A percentile compares a stretch with the other conserved stretches of the same genome.
Conservation (phyloP, 371 early-diverging fungal genomes). For the Parasitella parasitica region DNA sequence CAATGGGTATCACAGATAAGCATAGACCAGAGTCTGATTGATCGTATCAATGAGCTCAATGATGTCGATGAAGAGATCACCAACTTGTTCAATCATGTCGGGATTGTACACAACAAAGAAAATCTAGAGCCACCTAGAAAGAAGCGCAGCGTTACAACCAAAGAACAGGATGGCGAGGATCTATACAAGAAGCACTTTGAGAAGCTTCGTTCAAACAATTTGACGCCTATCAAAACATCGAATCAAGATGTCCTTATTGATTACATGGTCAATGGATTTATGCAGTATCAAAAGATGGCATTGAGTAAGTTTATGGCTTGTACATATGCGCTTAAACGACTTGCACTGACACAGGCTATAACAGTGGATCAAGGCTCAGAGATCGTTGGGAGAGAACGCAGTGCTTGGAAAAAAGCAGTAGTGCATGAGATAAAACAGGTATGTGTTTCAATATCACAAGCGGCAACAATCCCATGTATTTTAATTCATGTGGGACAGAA, state of each 20-base stretch:
- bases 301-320: conserved; percentile 1
- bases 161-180: background rate
- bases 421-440: conserved; percentile 6
- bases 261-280: conserved; percentile 8
- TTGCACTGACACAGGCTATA: background rate
- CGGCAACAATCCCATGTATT: background rate
- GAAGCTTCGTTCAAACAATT: background rate
- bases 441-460: background rate
- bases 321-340: background rate
- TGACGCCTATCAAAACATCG: background rate
- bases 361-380: background rate
- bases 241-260: background rate
- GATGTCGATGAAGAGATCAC: conserved; percentile 22
- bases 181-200: background rate
- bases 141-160: background rate
- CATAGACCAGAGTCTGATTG: background rate
- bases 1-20: conserved; percentile 9
- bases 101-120: background rate
- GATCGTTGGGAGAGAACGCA: background rate
- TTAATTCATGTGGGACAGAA: background rate
- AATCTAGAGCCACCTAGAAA: background rate
- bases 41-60: background rate
- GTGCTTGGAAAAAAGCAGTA: background rate
- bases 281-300: conserved; percentile 2
- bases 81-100: background rate